phyloP scores from a whole-genome alignment of 257 asterid species.

The Marsdenia floribunda region DNA sequence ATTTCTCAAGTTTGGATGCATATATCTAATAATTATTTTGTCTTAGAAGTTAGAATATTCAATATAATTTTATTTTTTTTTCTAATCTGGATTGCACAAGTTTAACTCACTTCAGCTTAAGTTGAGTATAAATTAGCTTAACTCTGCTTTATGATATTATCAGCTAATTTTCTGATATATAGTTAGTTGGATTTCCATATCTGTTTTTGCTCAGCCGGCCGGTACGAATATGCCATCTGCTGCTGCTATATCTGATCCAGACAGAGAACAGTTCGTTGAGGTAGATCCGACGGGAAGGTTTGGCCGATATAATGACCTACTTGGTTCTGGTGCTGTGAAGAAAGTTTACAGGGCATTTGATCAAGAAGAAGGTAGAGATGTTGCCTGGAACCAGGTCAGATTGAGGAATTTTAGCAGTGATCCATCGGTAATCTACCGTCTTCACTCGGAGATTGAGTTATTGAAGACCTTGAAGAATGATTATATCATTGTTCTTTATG shows the following conservation, averaged over 20 bases:
- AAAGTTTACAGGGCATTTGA: slow-evolving; percentile 26
- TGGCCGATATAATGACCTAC: slow-evolving; percentile 22
- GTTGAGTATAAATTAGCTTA: too few relatives aligned
- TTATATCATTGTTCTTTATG: slow-evolving; percentile 21
- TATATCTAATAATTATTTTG: too few relatives aligned
- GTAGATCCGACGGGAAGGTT: slow-evolving; percentile 25
- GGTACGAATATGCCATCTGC: background rate
- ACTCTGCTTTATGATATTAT: too few relatives aligned
- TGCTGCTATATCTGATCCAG: background rate
- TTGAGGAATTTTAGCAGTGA: slow-evolving; percentile 21
- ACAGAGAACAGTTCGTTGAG: slow-evolving; percentile 20
- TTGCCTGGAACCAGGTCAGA: slow-evolving; percentile 28
- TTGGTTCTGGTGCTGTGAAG: slow-evolving; percentile 22
- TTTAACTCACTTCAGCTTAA: too few relatives aligned
- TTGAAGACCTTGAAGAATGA: slow-evolving; percentile 21
- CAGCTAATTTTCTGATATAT: too few relatives aligned
- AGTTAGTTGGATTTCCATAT: too few relatives aligned
- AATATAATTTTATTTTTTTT: too few relatives aligned
- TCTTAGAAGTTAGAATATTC: too few relatives aligned
- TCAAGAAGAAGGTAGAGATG: slow-evolving; percentile 26
- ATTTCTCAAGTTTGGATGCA: too few relatives aligned
- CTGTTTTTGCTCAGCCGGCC: too few relatives aligned
- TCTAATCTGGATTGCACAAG: too few relatives aligned
- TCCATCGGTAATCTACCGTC: slow-evolving; percentile 19
- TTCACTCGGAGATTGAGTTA: slow-evolving; percentile 20